phyloP scores from a whole-genome alignment of 2,329 filamentous ascomycete genomes.

The Fusarium praegraminearum region DNA sequence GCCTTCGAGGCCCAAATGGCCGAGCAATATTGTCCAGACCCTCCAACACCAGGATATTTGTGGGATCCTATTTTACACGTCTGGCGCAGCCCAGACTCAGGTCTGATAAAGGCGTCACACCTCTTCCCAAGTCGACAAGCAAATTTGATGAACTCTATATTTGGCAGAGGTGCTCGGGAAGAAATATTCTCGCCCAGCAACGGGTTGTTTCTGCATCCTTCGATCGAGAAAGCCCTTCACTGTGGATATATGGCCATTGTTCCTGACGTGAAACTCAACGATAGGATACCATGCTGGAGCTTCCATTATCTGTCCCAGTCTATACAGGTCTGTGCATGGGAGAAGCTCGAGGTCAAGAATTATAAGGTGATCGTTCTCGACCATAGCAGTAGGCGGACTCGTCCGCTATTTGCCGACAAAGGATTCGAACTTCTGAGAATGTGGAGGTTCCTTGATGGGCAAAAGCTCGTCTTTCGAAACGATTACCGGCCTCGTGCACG shows the following conservation, averaged over 20 bases:
- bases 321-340: neutral
- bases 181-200: neutral
- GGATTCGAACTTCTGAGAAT: rapidly evolving
- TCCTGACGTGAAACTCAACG: neutral
- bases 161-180: neutral
- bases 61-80: neutral
- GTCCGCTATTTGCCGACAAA: neutral
- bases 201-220: neutral
- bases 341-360: rapidly evolving
- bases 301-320: neutral
- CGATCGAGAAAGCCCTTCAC: neutral
- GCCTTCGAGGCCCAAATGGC: neutral
- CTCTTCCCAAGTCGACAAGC: neutral
- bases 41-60: neutral
- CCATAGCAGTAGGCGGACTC: neutral
- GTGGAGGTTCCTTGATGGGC: neutral
- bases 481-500: neutral
- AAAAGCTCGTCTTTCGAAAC: neutral
- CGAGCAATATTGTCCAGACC: neutral
- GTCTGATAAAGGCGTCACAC: neutral
- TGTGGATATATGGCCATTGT: neutral
- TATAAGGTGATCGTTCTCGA: neutral
- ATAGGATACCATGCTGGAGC: neutral
- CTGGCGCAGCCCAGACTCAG: neutral
- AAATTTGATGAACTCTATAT: neutral